Percentiles rank a stretch among this genome's conserved stretches.
These are phyloP conservation scores for Corchorus capsularis DNA, from an alignment of 345 rosid genomes.

Conservation along the genomic window DNA sequence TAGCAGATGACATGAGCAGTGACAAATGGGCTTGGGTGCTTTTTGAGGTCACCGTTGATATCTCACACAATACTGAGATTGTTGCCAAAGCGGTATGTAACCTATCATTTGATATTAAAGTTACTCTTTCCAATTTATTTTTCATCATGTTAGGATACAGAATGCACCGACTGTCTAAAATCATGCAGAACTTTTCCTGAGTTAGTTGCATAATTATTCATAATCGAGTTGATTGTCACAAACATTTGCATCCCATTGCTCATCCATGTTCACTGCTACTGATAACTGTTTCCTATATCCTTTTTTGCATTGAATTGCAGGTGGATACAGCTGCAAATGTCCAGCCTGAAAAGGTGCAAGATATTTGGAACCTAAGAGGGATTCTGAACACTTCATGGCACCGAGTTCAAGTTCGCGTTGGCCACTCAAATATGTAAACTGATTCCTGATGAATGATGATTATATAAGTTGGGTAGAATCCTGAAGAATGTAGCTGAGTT, in stretches of 20 bases:
- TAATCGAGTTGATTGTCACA: neutral
- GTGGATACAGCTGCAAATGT: conserved; percentile 92
- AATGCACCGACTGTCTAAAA: neutral
- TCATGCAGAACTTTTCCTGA: neutral
- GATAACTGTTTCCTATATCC: neutral
- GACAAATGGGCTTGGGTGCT: conserved; percentile 99
- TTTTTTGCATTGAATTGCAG: conserved; percentile 36
- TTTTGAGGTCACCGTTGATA: conserved; percentile 70
- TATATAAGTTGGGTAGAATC: neutral
- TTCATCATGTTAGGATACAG: neutral
- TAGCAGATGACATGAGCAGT: conserved; percentile 56
- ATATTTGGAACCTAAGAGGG: conserved; percentile 93
- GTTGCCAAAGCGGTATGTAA: conserved; percentile 86
- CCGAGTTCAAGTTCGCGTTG: conserved; percentile 69
- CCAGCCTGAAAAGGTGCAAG: conserved; percentile 83
- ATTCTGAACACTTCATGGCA: conserved; percentile 95
- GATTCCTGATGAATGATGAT: neutral
- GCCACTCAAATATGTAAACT: conserved; percentile 65
- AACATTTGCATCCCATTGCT: neutral
- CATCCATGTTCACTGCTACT: neutral
- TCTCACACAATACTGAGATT: conserved; percentile 54
- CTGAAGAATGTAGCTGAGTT: neutral
- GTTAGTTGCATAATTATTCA: neutral
- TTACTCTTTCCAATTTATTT: neutral
- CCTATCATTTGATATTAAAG: conserved; percentile 6